Conservation (phyloP, 306 rosid species). For the Cucumis cinereus region DNA sequence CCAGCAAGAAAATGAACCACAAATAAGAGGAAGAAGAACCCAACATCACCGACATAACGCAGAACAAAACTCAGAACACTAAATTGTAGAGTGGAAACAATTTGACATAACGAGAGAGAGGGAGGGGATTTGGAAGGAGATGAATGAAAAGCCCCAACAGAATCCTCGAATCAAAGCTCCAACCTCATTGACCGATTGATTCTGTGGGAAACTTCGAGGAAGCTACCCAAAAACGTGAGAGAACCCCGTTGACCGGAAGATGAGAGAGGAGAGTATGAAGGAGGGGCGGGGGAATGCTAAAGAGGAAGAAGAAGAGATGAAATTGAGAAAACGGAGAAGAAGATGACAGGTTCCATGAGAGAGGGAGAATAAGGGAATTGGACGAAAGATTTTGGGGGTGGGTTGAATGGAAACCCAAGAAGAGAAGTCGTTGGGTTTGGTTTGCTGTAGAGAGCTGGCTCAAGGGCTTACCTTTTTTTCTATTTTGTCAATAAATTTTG, state of each 20-base stretch:
- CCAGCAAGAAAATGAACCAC: background rate
- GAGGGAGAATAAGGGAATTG: background rate
- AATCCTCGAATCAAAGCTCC: background rate
- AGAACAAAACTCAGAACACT: background rate
- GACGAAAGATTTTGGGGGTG: background rate
- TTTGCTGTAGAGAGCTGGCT: background rate
- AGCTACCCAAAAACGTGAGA: background rate
- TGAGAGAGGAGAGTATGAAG: background rate
- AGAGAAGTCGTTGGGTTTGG: background rate
- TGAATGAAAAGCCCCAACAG: background rate
- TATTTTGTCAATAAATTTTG: background rate
- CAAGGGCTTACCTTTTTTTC: background rate
- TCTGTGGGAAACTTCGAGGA: background rate
- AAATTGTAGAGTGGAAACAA: background rate
- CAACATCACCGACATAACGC: background rate
- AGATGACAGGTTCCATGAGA: background rate
- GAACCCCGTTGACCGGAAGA: background rate
- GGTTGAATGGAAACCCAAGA: background rate
- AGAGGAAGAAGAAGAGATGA: background rate
- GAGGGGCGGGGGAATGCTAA: background rate
- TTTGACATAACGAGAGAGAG: background rate
- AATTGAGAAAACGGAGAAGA: background rate
- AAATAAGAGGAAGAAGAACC: background rate
- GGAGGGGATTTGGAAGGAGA: background rate
- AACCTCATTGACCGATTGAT: background rate